Base-by-base conservation (phyloP, 1,284 basidiomycete species). In the Rhodotorula sp. region DNA sequence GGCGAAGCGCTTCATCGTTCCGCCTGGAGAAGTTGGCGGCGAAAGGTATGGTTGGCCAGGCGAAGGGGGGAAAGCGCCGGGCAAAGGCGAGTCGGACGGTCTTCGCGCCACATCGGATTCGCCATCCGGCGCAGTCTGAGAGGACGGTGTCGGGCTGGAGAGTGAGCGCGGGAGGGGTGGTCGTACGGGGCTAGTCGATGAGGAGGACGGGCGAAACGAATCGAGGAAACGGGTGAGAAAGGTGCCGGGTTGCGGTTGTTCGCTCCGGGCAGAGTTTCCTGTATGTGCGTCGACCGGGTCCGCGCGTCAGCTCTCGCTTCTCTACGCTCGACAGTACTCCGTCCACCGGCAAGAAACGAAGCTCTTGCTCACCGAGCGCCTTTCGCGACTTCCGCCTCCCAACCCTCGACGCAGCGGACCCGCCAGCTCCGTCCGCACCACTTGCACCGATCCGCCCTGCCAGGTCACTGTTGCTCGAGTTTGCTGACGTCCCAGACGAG, bases 161-260 rank as follows among this genome's bases (percentile, higher is more conserved):
- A 73, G 30, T 26, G 64, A 67, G 0, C 72, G 58, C 3, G 72
- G 67, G 2, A 73, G 60, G 1, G 56, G 46, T 0, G 71, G 69
- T n/a, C 69, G 72, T 8, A 31, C 6, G 5, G 63, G 52, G 20
- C 16, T 40, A 10, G 24, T 5, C 4, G 55, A 4, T 1, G 66
- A 34, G 5, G 61, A 7, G 13, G 69, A 51, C 1, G 69, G 58
- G 48, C 72, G 69, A 30, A 73, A 68, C 20, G 58, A 64, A 8
- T 67, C 69, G 37, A 73, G 58, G 66, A 73, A 68, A 24, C 72
- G 66, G 6, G 58, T 67, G 47, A 73, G 67, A 48, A 73, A 70
- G 24, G 70, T 59, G 30, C 69, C 69, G 9, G 65, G 34, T 44
- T 54, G 64, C 2, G 65, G 55, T 20, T 54, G 59, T 4, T 8